Conservation (phyloP, 2,329 filamentous ascomycete species). For the Xylaria arbuscula region DNA sequence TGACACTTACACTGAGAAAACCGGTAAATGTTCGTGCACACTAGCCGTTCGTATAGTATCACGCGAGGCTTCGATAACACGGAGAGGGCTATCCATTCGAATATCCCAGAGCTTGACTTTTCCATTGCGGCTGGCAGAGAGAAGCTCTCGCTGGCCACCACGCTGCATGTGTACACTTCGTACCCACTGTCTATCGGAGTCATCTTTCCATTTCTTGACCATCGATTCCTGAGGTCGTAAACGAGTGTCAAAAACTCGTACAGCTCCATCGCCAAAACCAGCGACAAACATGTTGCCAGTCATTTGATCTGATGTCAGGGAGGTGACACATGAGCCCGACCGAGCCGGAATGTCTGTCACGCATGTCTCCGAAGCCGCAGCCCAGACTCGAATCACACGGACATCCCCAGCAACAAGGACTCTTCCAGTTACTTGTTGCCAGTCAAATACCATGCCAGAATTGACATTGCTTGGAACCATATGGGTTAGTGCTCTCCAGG, state of each 20-base stretch:
- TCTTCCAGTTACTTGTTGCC: conserved; percentile 97
- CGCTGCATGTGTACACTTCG: conserved; percentile 97
- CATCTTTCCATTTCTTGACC: conserved; percentile 97
- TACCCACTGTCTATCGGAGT: conserved; percentile 86
- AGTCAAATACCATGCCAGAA: conserved; percentile 96
- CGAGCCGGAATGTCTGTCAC: conserved; percentile 93
- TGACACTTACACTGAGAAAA: conserved; percentile 85
- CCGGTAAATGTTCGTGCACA: conserved; percentile 95
- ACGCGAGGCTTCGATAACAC: conserved; percentile 77
- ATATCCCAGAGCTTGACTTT: conserved; percentile 98
- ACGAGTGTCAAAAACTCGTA: conserved; percentile 93
- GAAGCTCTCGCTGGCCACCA: conserved; percentile 88
- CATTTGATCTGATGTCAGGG: conserved; percentile 95
- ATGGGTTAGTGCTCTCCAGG: conserved; percentile 92
- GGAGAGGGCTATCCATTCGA: conserved; percentile 81
- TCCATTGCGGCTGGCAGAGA: conserved; percentile 90
- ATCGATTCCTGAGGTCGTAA: conserved; percentile 86
- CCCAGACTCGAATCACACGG: conserved; percentile 95
- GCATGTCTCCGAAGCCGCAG: conserved; percentile 92
- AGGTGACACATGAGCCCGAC: conserved; percentile 95
- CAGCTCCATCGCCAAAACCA: conserved; percentile 93
- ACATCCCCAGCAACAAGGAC: conserved; percentile 97
- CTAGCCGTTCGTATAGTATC: conserved; percentile 86
- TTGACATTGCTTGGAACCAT: conserved; percentile 94
- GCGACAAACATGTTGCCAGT: conserved; percentile 96